Percentiles rank a stretch among this genome's conserved stretches.
phyloP scores from a whole-genome alignment of 768 basidiomycete species.

The Cyclocybe cylindracea region DNA sequence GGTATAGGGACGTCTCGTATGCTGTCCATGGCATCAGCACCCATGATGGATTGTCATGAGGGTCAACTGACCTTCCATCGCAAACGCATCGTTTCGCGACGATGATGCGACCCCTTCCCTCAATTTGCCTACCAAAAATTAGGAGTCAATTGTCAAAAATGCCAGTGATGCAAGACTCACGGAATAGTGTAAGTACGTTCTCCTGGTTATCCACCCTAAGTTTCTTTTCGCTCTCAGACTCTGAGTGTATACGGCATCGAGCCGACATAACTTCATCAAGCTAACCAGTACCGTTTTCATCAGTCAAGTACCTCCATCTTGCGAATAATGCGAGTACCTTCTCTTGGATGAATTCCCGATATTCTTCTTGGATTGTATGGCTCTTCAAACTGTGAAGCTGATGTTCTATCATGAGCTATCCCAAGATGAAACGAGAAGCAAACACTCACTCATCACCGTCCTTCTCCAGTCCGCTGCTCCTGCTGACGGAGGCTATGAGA shows the following conservation, averaged over 20 bases:
- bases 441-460: slow-evolving; percentile 72
- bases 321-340: slow-evolving; percentile 45
- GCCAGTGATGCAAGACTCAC: slow-evolving; percentile 39
- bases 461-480: slow-evolving; percentile 74
- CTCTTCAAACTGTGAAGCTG: slow-evolving; percentile 59
- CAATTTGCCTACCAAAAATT: slow-evolving; percentile 57
- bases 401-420: slow-evolving; percentile 28
- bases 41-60: background rate
- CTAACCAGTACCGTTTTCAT: slow-evolving; percentile 27
- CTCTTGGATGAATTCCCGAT: slow-evolving; percentile 59
- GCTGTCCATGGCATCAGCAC: slow-evolving; percentile 38
- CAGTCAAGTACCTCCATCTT: background rate
- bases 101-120: slow-evolving; percentile 73
- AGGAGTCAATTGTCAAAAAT: background rate
- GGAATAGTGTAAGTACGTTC: slow-evolving; percentile 72
- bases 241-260: slow-evolving; percentile 30
- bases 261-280: slow-evolving; percentile 47
- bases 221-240: slow-evolving; percentile 33
- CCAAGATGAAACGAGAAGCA: slow-evolving; percentile 1
- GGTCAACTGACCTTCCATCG: slow-evolving; percentile 60
- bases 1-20: slow-evolving; percentile 72
- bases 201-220: slow-evolving; percentile 57
- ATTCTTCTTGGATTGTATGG: slow-evolving; percentile 61
- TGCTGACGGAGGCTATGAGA: slow-evolving; percentile 69
- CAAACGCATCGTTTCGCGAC: slow-evolving; percentile 58